Conservation (phyloP, 208 protist genomes). For the Trypanosoma brucei region DNA sequence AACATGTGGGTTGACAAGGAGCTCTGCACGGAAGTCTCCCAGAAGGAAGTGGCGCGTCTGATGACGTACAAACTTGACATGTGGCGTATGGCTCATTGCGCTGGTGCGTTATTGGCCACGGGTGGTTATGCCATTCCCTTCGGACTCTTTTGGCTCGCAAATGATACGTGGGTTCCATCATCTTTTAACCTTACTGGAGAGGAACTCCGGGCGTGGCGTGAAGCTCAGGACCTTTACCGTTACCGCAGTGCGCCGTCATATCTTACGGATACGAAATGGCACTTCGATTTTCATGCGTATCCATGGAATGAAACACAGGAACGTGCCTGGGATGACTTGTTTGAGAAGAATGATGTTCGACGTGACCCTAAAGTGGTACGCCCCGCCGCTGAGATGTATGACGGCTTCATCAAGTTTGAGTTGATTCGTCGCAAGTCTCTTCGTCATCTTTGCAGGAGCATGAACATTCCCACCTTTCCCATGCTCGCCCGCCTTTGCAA, state of each 20-base stretch:
- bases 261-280: constrained; percentile 87
- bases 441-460: constrained; percentile 81
- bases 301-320: constrained; percentile 72
- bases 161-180: constrained; percentile 84
- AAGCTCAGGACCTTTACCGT: constrained; percentile 86
- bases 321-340: constrained; percentile 87
- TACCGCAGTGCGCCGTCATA: constrained; percentile 85
- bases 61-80: constrained; percentile 84
- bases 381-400: constrained; percentile 86
- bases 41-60: constrained; percentile 77
- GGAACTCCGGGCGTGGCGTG: constrained; percentile 74
- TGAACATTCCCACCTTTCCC: constrained; percentile 88
- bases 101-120: constrained; percentile 37
- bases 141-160: constrained; percentile 80
- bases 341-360: constrained; percentile 91
- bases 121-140: constrained; percentile 81
- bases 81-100: constrained; percentile 74
- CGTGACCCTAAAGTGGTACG: constrained; percentile 79
- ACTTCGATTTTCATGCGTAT: constrained; percentile 85
- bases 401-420: constrained; percentile 81
- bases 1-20: constrained; percentile 91
- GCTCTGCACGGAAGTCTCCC: constrained; percentile 80
- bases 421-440: constrained; percentile 81
- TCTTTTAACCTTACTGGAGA: constrained; percentile 55
- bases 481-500: constrained; percentile 79